Evolutionary conservation across 2,329 filamentous ascomycete species (phyloP).

Genomic region (Neofusicoccum umdonicola): DNA sequence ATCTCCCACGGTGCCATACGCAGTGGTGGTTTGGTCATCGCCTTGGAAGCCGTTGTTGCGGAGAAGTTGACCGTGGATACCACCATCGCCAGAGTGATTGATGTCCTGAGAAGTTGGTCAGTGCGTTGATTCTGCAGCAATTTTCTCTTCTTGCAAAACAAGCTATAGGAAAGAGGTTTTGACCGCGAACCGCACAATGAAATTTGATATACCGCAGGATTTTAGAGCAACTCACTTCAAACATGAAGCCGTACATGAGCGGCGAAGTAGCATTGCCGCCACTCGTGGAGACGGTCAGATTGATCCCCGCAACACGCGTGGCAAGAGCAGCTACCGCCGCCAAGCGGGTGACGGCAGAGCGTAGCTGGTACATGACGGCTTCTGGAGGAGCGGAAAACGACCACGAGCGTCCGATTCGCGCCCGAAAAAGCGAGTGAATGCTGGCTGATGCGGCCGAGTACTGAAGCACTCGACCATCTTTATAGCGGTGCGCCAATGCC

Average conservation of each 20-base stretch:
- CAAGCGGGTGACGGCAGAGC: neutral
- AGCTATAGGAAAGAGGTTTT: no score
- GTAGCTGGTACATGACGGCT: neutral
- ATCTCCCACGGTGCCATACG: conserved; percentile 31
- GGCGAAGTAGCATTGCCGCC: conserved; percentile 42
- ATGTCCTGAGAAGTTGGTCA: conserved; percentile 12
- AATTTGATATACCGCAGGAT: neutral
- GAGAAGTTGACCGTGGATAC: conserved; percentile 16
- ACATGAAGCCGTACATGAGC: conserved; percentile 44
- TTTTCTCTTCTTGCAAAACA: no score
- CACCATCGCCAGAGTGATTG: conserved; percentile 18
- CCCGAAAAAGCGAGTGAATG: neutral
- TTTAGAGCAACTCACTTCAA: conserved; percentile 31
- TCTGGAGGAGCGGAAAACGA: neutral
- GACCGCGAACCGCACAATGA: neutral
- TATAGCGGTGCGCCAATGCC: neutral
- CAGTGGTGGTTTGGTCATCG: conserved; percentile 24
- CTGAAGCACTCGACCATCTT: neutral
- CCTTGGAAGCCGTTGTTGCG: conserved; percentile 19
- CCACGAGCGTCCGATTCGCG: neutral
- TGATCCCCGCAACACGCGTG: conserved; percentile 1
- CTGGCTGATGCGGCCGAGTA: neutral
- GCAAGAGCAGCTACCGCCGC: neutral
- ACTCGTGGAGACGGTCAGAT: conserved; percentile 24
- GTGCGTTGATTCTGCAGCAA: no score